phyloP scores from a whole-genome alignment of 768 basidiomycete species.

The Rhizopogon vesiculosus region DNA sequence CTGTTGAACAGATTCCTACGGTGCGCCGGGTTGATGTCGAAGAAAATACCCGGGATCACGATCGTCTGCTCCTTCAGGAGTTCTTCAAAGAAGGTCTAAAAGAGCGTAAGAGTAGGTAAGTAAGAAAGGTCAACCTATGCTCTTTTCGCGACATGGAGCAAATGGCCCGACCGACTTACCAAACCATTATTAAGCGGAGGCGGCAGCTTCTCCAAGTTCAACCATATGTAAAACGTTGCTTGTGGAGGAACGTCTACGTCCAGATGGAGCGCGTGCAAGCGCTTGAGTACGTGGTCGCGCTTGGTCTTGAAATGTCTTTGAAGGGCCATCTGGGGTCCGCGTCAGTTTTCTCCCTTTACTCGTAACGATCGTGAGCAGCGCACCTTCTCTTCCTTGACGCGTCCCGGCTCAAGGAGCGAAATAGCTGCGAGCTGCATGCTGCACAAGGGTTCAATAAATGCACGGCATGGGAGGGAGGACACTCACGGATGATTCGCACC shows the following conservation, averaged over 20 bases:
- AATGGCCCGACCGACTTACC: constrained; percentile 32
- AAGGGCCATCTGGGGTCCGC: constrained; percentile 52
- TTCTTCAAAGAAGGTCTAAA: constrained; percentile 89
- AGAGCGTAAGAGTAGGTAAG: not conserved
- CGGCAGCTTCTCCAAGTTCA: constrained; percentile 77
- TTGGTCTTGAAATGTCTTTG: constrained; percentile 90
- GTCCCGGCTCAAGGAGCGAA: constrained; percentile 68
- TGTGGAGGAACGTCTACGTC: constrained; percentile 72
- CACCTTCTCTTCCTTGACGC: constrained; percentile 68
- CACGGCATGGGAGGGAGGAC: not conserved
- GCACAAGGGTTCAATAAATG: constrained; percentile 2
- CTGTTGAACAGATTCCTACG: constrained; percentile 87
- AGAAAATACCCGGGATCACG: constrained; percentile 89
- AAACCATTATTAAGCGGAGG: constrained; percentile 85
- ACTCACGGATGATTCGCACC: constrained; percentile 90
- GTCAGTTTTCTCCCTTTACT: not conserved
- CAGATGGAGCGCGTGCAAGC: constrained; percentile 75
- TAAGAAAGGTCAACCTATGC: not conserved
- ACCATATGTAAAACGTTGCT: constrained; percentile 94
- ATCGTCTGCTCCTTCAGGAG: constrained; percentile 87
- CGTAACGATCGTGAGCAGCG: not conserved
- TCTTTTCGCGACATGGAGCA: not conserved
- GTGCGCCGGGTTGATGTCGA: constrained; percentile 74
- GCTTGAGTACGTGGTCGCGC: constrained; percentile 81
- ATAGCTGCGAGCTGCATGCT: constrained; percentile 88